Conservation (phyloP, 140 eudicot species). For the Ambrosia hybrid region DNA sequence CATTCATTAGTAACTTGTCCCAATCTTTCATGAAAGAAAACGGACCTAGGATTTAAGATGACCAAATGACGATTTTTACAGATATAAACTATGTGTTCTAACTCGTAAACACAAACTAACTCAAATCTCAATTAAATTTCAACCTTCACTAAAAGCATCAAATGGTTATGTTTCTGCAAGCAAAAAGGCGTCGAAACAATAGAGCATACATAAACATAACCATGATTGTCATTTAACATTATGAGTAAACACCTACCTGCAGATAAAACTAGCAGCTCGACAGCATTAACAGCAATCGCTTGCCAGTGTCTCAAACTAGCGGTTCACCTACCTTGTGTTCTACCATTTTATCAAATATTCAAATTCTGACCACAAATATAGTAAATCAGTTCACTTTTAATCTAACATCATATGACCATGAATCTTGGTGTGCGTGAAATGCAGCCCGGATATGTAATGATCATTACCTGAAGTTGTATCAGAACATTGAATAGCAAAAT, state of each 20-base stretch:
- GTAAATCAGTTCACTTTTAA: background rate
- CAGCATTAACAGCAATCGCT: constrained; percentile 31
- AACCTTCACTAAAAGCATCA: background rate
- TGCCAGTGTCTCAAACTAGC: constrained; percentile 2
- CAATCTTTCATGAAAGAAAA: too few relatives aligned
- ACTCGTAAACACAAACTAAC: background rate
- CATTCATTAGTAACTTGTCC: too few relatives aligned
- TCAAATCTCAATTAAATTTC: background rate
- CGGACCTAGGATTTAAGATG: too few relatives aligned
- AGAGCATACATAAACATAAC: constrained; percentile 1
- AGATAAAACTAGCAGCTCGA: constrained; percentile 17
- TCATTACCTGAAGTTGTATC: constrained; percentile 28
- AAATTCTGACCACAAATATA: background rate
- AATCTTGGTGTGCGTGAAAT: constrained; percentile 18
- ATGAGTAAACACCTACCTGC: constrained; percentile 22
- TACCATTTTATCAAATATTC: constrained; percentile 1
- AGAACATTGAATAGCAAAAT: constrained; percentile 2
- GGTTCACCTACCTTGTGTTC: background rate
- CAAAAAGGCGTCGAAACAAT: background rate
- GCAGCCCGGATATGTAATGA: background rate
- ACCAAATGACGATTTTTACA: too few relatives aligned
- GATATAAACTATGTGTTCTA: background rate
- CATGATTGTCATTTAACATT: constrained; percentile 17
- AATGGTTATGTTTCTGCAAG: background rate
- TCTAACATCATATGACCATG: constrained; percentile 32